phyloP scores from a whole-genome alignment of 225 moss, liverwort and hornwort genomes.

The Thuidium tamariscinum region DNA sequence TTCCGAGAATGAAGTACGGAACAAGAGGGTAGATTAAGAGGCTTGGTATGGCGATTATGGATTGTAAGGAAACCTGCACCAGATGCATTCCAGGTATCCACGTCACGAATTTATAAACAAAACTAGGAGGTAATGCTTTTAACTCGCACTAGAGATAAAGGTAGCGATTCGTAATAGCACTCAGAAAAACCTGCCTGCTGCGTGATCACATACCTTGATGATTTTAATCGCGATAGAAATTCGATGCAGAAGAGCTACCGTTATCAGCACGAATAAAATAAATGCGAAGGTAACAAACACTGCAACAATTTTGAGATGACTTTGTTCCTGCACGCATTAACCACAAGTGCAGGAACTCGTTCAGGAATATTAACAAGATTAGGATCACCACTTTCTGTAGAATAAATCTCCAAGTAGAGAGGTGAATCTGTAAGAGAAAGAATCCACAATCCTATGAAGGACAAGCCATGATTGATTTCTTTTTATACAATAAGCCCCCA shows the following conservation, averaged over 20 bases:
- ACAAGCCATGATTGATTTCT: too few species aligned
- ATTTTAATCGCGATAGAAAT: conserved; percentile 62
- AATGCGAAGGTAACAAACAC: conserved; percentile 62
- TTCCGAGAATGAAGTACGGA: conserved; percentile 37
- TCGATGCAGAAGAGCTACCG: conserved; percentile 68
- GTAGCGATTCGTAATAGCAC: rapidly evolving
- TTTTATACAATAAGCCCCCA: too few species aligned
- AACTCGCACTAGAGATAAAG: rapidly evolving
- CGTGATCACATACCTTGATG: conserved; percentile 20
- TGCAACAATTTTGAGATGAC: conserved; percentile 68
- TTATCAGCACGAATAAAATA: conserved; percentile 40
- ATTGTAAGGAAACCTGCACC: conserved; percentile 56
- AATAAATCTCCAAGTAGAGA: too few species aligned
- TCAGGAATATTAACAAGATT: background rate
- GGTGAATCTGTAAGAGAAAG: rapidly evolving
- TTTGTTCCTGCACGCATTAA: conserved; percentile 41
- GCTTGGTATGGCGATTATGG: conserved; percentile 69
- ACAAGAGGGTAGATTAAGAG: conserved; percentile 71
- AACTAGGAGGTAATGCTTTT: rapidly evolving
- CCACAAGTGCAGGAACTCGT: background rate
- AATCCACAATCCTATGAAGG: too few species aligned
- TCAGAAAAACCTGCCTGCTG: rapidly evolving
- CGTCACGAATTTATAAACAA: rapidly evolving
- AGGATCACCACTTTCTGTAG: too few species aligned
- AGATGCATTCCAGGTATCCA: background rate